phyloP scores from a whole-genome alignment of 1,139 yeast genomes.

The Saccharomyces hybrid region DNA sequence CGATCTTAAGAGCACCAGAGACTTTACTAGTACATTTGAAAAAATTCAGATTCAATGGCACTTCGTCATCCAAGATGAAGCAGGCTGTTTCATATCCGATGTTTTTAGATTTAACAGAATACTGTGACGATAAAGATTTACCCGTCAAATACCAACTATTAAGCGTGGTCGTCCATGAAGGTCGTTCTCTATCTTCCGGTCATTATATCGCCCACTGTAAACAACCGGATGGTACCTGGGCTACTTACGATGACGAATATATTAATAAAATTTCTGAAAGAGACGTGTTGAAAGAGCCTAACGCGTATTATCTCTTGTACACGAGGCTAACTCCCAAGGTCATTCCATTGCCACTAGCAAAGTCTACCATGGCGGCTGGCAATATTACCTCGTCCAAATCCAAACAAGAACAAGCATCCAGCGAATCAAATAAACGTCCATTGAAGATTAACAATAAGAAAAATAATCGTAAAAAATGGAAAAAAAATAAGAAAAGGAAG shows the following conservation, averaged over 20 bases:
- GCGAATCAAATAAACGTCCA: conserved; percentile 7
- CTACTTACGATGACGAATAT: conserved; percentile 88
- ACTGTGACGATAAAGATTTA: conserved; percentile 31
- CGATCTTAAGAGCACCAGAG: conserved; percentile 80
- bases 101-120: conserved; percentile 62
- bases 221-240: conserved; percentile 90
- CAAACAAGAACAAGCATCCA: conserved; percentile 3
- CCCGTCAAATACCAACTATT: conserved; percentile 63
- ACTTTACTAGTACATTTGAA: conserved; percentile 79
- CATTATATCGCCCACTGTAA: conserved; percentile 88
- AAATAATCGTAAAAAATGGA: conserved; percentile 14
- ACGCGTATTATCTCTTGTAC: conserved; percentile 84
- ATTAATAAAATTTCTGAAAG: conserved; percentile 65
- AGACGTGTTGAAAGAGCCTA: conserved; percentile 70
- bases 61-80: conserved; percentile 72
- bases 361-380: not conserved
- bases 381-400: conserved; percentile 2
- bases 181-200: conserved; percentile 85
- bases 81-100: conserved; percentile 78
- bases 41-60: conserved; percentile 80
- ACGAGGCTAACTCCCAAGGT: conserved; percentile 56
- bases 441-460: conserved; percentile 6
- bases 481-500: conserved; percentile 27
- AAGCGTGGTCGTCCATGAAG: conserved; percentile 91
- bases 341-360: conserved; percentile 8